Percentiles rank a stretch among this genome's conserved stretches.
Evolutionary conservation across 2,329 filamentous ascomycete genomes (phyloP).

Genomic region (Exophiala sp.): DNA sequence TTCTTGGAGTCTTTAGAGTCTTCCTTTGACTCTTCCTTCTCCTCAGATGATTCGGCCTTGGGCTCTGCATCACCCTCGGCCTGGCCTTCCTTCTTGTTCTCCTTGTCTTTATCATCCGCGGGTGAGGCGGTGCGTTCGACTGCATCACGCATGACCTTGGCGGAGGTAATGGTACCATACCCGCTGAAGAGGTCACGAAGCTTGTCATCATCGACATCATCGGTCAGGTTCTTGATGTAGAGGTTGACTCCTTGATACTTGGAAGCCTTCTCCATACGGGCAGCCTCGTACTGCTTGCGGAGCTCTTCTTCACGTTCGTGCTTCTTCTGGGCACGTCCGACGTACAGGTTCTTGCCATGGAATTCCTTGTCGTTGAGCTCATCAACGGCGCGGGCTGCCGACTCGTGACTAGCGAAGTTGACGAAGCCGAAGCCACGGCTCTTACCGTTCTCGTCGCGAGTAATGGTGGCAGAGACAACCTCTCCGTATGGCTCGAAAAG

Average conservation of each 20-base stretch:
- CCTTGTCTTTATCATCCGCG: slow-evolving; percentile 47
- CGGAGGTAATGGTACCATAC: slow-evolving; percentile 93
- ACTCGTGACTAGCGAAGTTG: slow-evolving; percentile 89
- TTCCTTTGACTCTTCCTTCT: slow-evolving; percentile 41
- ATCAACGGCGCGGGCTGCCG: slow-evolving; percentile 78
- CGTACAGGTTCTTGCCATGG: slow-evolving; percentile 91
- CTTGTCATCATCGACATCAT: slow-evolving; percentile 97
- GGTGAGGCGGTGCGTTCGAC: slow-evolving; percentile 39
- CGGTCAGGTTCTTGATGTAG: slow-evolving; percentile 98
- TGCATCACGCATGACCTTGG: slow-evolving; percentile 97
- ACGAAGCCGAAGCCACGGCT: slow-evolving; percentile 94
- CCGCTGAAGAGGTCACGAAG: slow-evolving; percentile 86
- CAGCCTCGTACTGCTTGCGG: slow-evolving; percentile 96
- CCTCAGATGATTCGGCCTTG: slow-evolving; percentile 37
- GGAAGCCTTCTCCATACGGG: slow-evolving; percentile 93
- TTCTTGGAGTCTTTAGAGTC: slow-evolving; percentile 48
- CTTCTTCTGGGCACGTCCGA: slow-evolving; percentile 99
- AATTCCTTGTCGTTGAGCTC: slow-evolving; percentile 88
- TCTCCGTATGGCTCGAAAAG: slow-evolving; percentile 89
- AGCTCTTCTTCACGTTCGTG: slow-evolving; percentile 99
- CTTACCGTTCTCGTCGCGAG: slow-evolving; percentile 82
- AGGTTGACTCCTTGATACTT: slow-evolving; percentile 99
- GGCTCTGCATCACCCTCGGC: slow-evolving; percentile 48
- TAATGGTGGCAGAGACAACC: slow-evolving; percentile 91
- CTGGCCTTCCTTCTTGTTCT: slow-evolving; percentile 49